Base-by-base conservation (phyloP, 2,329 filamentous ascomycete species). In the Aspergillus carbonarius region DNA sequence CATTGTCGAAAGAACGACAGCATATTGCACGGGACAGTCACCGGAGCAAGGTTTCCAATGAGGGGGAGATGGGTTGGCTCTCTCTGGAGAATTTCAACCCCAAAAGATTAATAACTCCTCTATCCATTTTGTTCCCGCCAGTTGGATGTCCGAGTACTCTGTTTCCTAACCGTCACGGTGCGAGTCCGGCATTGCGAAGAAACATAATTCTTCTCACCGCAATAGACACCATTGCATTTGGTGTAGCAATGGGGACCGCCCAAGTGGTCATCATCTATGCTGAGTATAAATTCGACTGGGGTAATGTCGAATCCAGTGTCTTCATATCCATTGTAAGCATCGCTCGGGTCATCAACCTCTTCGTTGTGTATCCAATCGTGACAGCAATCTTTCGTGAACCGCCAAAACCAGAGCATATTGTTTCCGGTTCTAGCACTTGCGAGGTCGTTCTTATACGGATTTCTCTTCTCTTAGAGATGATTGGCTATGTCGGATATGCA, bases 231-330 rank as follows among this genome's bases (percentile, higher is more conserved):
- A 86, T 91, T 63, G 84, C 96, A 64, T 89, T 97, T 61, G 89
- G 91, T 20, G 84, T 92, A 0, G 87, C 88, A 7, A 90, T 97
- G 82, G 91, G 93, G 49, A 85, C 87, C 0, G 87, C 91, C 61
- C 86, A 88, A n/a, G 87, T 97, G 35, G 82, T 95, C 18, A 82
- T 98, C 56, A 84, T 96, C 55, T 99, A 98, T 76, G 87, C 87
- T 23, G 88, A 91, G 64, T 89, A 85, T 68, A 84, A 87, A 66
- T 98, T 96, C 70, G 81, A 83, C 55, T 98, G 95, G 95, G 84
- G 85, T 49, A 92, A 88, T 39, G 82, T 91, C 57, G 89, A 96
- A 72, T 89, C 89, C 12, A 91, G 90, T 46, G 81, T 87, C 15
- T 97, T 92, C 73, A 84, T 96, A 55, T 93, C 91, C 0, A 79